Evolutionary conservation across 352 stramenopile genomes (phyloP), one percentile per base, ranked within the genome.

Genomic region (Pythium aristosporum): DNA sequence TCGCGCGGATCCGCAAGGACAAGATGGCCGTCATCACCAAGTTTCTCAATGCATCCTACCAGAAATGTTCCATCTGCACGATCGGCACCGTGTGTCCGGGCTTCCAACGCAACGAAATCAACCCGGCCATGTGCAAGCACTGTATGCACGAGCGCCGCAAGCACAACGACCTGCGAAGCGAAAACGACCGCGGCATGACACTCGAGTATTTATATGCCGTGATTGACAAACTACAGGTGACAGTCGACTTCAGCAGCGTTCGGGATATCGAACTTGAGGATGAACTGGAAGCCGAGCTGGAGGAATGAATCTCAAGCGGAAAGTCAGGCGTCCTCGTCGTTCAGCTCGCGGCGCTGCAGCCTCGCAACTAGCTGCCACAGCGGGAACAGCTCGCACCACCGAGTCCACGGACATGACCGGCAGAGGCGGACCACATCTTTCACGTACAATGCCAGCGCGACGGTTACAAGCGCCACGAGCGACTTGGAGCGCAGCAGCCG

Each of bases 121-220:
- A 94, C 34, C 85, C 85, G 0, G 77, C 71, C 12, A 72, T 91
- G 57, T 94, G 85, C 67, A 82, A 74, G 21, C 81, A 94, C 57
- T 94, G 85, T 62, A 76, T 91, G 69, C 85, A 94, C 43, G 81
- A 89, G 46, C 76, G 73, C 12, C 76, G 75, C 2, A 88, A 91
- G 52, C 82, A 94, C 63, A 73, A 88, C 39, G 72, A 77, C 30
- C 69, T 72, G 16, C 76, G 82, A 55, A 74, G 75, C 13, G 55
- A 64, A 8, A 59, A 61, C 6, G 77, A 87, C 21, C 54, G 63
- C 2, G 72, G 57, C 6, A 71, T 76, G 10, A 87, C 70, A 12
- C 55, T 89, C 12, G 51, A 63, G 21, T 87, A 88, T 37, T 73
- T 92, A 53, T 73, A 70, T 0, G 70, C 81, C 39, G 74, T 80